These are phyloP conservation scores for Aeminium ludgeri DNA, from an alignment of 495 filamentous ascomycete species.

Conservation along the genomic window DNA sequence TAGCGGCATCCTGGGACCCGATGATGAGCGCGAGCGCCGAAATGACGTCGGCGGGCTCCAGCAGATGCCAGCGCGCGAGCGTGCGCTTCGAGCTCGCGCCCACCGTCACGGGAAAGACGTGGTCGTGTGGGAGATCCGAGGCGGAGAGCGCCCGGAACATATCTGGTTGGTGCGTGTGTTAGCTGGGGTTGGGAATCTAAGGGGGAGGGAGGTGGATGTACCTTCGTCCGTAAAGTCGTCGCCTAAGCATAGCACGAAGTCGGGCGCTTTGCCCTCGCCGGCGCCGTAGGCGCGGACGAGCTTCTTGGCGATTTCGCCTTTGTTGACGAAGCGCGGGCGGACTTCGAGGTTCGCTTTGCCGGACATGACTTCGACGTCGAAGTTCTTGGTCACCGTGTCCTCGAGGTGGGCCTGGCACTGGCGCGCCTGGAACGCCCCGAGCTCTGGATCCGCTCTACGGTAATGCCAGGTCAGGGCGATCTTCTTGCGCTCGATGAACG, in stretches of 20 bases:
- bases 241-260: slow-evolving; percentile 76
- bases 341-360: slow-evolving; percentile 94
- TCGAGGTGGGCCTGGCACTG: slow-evolving; percentile 65
- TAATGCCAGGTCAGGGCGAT: slow-evolving; percentile 96
- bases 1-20: slow-evolving; percentile 27
- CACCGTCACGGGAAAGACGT: slow-evolving; percentile 75
- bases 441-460: slow-evolving; percentile 70
- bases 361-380: slow-evolving; percentile 84
- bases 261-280: slow-evolving; percentile 33
- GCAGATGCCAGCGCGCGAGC: slow-evolving; percentile 66
- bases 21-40: slow-evolving; percentile 56
- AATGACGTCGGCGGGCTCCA: slow-evolving; percentile 77
- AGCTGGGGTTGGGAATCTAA: background rate
- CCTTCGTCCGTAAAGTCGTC: slow-evolving; percentile 98
- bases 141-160: slow-evolving; percentile 29
- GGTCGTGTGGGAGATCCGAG: slow-evolving; percentile 37
- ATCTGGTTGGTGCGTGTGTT: slow-evolving; percentile 17
- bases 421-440: slow-evolving; percentile 53
- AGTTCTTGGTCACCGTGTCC: slow-evolving; percentile 51
- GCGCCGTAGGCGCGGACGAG: slow-evolving; percentile 50
- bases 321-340: slow-evolving; percentile 91
- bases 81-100: slow-evolving; percentile 78
- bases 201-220: slow-evolving; percentile 25
- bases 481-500: slow-evolving; percentile 81
- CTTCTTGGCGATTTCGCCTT: slow-evolving; percentile 75